Base-by-base conservation (phyloP, 345 rosid genomes). In the Sisymbrium irio region DNA sequence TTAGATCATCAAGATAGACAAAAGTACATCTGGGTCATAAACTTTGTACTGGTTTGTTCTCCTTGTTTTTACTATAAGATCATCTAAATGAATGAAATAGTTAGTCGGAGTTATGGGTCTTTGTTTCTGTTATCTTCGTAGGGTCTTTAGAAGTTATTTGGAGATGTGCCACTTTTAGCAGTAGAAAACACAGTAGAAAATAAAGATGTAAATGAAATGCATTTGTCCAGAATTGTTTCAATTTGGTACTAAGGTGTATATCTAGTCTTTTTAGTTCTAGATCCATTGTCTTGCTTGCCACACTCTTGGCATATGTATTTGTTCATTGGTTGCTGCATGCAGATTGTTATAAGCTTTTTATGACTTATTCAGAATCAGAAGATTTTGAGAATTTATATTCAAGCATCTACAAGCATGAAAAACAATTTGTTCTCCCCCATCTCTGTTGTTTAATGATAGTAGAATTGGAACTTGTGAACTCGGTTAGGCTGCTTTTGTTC, bases 41-140 rank as follows among this genome's bases (percentile, higher is more conserved):
- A 19, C 42, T 22, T 55, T 50, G 49, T 15, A 56, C 22, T 74
- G 46, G 7, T 39, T 65, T 65, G 53, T 66, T 66, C 47, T 46
- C 50, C 19, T 50, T 66, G 59, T 36, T 49, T 27, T 47, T 53
- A 59, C 33, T 49, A 25, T 22, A 22, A 10, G 13, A 35, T 49
- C 25, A 53, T 14, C 30, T 35, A n/a, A 50, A 51, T 8, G 22
- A 36, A 7, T 19, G 17, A 66, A 51, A 22, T 35, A 53, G 50
- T 28, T 50, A 37, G 61, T 67, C 7, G 47, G 28, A 32, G 57
- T 53, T 25, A n/a, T 54, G 70, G 40, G 11, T 9, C 17, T n/a
- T n/a, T n/a, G n/a, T n/a, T n/a, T n/a, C n/a, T n/a, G n/a, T n/a
- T n/a, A n/a, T n/a, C n/a, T n/a, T n/a, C n/a, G n/a, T n/a, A n/a